Conservation (phyloP, 1,284 basidiomycete species). For the Afroboletus lepidellus region DNA sequence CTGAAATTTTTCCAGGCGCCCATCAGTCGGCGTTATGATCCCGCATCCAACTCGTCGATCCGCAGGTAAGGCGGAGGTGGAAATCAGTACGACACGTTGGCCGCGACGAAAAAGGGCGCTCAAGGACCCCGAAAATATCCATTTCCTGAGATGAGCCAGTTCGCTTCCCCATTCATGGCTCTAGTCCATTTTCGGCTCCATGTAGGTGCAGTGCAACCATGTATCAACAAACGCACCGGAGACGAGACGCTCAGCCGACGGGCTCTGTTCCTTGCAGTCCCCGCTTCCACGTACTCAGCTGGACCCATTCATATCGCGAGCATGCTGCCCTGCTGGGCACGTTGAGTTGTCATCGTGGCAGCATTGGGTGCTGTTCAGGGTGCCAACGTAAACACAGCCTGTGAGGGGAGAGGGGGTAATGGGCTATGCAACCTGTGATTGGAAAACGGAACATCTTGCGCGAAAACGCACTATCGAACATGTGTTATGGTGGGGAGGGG, state of each 20-base stretch:
- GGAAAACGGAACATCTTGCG: constrained; percentile 10
- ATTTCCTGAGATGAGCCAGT: constrained; percentile 21
- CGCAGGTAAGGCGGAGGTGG: constrained; percentile 4
- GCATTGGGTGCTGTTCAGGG: constrained; percentile 26
- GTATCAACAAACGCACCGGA: constrained; percentile 17
- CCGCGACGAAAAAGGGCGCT: background rate
- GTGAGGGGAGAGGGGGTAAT: constrained; percentile 15
- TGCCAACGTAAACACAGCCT: constrained; percentile 33
- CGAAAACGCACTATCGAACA: constrained; percentile 15
- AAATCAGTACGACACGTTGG: background rate
- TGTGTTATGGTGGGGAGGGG: constrained; percentile 13
- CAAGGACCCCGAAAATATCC: constrained; percentile 26
- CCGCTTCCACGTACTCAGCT: constrained; percentile 28
- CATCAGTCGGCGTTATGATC: constrained; percentile 21
- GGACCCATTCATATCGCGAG: constrained; percentile 25
- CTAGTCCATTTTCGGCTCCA: constrained; percentile 16
- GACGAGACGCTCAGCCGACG: constrained; percentile 27
- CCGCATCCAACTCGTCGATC: constrained; percentile 21
- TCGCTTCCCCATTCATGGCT: constrained; percentile 11
- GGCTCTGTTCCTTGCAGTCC: constrained; percentile 17
- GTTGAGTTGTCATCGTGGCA: constrained; percentile 25
- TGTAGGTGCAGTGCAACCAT: constrained; percentile 18
- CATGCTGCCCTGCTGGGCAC: constrained; percentile 17
- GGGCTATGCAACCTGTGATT: constrained; percentile 24
- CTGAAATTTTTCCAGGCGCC: constrained; percentile 19